These are phyloP conservation scores for Fragilariopsis cylindrus DNA, from an alignment of 108 stramenopile species.

Conservation along the genomic window DNA sequence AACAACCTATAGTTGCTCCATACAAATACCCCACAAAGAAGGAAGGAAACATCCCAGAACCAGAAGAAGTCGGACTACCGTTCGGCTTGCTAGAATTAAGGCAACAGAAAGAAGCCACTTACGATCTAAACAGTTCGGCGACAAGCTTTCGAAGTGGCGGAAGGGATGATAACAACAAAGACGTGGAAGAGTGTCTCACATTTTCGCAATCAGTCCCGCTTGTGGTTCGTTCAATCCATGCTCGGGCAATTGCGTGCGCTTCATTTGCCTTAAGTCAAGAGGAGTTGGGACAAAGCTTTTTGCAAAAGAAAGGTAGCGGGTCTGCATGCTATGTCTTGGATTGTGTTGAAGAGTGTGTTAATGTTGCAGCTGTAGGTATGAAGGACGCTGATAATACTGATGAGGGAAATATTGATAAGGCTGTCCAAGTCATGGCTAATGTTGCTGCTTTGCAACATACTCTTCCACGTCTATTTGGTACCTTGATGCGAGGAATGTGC, in stretches of 20 bases:
- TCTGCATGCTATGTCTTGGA: constrained; percentile 86
- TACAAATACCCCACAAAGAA: constrained; percentile 57
- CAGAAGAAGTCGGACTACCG: constrained; percentile 78
- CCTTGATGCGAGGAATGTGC: constrained; percentile 86
- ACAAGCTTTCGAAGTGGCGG: constrained; percentile 38
- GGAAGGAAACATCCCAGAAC: constrained; percentile 58
- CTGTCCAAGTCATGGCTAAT: constrained; percentile 88
- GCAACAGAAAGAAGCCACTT: constrained; percentile 39
- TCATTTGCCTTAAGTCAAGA: constrained; percentile 85
- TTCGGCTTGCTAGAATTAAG: constrained; percentile 81
- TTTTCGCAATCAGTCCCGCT: constrained; percentile 82
- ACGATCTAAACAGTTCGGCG: constrained; percentile 39
- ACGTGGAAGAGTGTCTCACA: constrained; percentile 67
- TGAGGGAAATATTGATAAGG: constrained; percentile 82
- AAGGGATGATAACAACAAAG: constrained; percentile 26
- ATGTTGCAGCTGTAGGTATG: constrained; percentile 86
- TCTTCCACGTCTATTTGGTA: constrained; percentile 84
- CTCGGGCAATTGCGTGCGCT: constrained; percentile 81
- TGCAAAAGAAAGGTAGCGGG: constrained; percentile 71
- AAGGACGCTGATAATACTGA: constrained; percentile 79
- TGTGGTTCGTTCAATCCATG: constrained; percentile 83
- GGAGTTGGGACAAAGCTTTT: constrained; percentile 87
- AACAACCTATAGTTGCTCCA: constrained; percentile 59
- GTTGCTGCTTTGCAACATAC: constrained; percentile 79
- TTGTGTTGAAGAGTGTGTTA: constrained; percentile 84